Percentiles rank a stretch among this genome's conserved stretches.
Evolutionary conservation across 768 basidiomycete genomes (phyloP).

Genomic region (Aureoboletus auriporus): DNA sequence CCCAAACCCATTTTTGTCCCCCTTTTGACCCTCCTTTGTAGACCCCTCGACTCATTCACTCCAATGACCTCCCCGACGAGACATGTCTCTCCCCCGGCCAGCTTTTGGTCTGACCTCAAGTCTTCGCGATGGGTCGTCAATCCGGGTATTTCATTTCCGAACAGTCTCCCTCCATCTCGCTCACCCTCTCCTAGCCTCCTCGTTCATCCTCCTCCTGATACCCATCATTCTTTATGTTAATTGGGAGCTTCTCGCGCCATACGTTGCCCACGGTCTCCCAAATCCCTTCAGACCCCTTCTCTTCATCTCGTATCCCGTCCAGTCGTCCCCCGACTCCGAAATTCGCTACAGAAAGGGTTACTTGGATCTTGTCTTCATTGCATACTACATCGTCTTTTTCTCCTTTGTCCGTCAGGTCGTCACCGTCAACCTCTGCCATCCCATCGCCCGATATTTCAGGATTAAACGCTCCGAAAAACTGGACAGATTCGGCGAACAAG

Average conservation of each 20-base stretch:
- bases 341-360: conserved; percentile 69
- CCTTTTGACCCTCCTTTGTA: background rate
- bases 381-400: conserved; percentile 83
- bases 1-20: background rate
- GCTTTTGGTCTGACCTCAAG: conserved; percentile 48
- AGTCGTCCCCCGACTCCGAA: conserved; percentile 47
- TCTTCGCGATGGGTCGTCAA: conserved; percentile 68
- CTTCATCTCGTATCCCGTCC: conserved; percentile 63
- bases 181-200: conserved; percentile 40
- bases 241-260: conserved; percentile 55
- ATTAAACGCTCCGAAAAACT: conserved; percentile 65
- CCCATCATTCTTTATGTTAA: conserved; percentile 60
- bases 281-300: conserved; percentile 79
- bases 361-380: conserved; percentile 74
- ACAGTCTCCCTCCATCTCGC: background rate
- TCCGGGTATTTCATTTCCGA: conserved; percentile 43
- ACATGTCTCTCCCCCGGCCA: background rate
- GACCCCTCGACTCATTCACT: background rate
- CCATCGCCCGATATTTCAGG: conserved; percentile 67
- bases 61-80: conserved; percentile 20
- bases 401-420: conserved; percentile 81
- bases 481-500: conserved; percentile 87
- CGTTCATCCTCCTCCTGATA: conserved; percentile 62
- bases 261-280: conserved; percentile 40
- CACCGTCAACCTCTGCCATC: conserved; percentile 59